Evolutionary conservation across 2,329 filamentous ascomycete species (phyloP), one percentile per base, ranked within the genome.

Genomic region (Calonectria ilicicola): DNA sequence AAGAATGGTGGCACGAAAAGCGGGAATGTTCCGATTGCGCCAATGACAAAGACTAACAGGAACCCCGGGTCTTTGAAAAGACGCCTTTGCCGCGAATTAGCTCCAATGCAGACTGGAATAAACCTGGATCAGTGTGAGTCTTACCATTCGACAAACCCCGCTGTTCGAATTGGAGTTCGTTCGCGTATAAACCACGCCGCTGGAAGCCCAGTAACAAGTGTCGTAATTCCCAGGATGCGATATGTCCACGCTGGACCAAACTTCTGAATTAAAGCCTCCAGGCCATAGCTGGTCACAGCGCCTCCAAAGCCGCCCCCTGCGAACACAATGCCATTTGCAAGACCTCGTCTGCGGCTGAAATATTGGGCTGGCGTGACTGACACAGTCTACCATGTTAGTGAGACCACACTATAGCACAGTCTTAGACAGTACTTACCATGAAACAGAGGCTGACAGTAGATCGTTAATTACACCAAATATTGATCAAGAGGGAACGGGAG

Each of bases 1-100:
- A 92, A 92, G 82, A 91, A 92, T 0, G 90, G 89, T 0, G 90
- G 89, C 0, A 92, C 90, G 69, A 91, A 87, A 19, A 92, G 85
- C 0, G 90, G 88, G 73, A 92, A 92, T 1, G 89, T 91, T 1
- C 85, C 90, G 12, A 92, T 84, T 0, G 86, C 88, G 0, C 89
- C 88, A 5, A 87, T 86, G 5, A 89, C 76, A 77, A 92, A 91
- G 29, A 92, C 80, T 2, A 88, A 80, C 7, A 84, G 75, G 79
- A 92, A 92, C 12, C 84, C 85, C 26, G 85, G 69, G 67, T 90
- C 85, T 35, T 85, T 85, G 79, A 92, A 90, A 2, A 91, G 82
- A 27, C 82, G 82, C 88, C 87, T 87, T 58, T 17, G 46, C 15
- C 6, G 19, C 14, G n/a, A 21, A 44, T 68, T 68, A 68, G 42